These are phyloP conservation scores for Evernia prunastri DNA, from an alignment of 495 filamentous ascomycete species.

Conservation along the genomic window DNA sequence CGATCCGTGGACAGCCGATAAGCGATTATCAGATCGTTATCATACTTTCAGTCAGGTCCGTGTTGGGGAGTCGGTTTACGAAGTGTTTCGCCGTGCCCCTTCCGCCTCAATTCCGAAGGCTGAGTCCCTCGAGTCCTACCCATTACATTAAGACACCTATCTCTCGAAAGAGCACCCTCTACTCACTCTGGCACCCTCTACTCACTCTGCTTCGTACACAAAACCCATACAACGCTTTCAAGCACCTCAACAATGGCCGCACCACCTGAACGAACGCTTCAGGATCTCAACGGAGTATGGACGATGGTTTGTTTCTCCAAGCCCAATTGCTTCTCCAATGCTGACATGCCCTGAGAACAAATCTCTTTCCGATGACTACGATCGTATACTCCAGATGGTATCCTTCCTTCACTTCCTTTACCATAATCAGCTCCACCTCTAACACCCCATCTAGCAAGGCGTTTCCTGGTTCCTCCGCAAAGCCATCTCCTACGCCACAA, in stretches of 20 bases:
- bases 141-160: neutral
- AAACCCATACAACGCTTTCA: constrained; percentile 25
- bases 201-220: neutral
- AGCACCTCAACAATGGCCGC: constrained; percentile 63
- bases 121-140: neutral
- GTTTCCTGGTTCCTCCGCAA: constrained; percentile 78
- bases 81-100: neutral
- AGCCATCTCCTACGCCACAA: constrained; percentile 60
- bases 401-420: constrained; percentile 8
- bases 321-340: neutral
- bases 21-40: too few relatives aligned
- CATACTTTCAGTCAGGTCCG: too few relatives aligned
- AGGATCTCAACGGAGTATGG: constrained; percentile 72
- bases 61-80: too few relatives aligned
- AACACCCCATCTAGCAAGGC: constrained; percentile 53
- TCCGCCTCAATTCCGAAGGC: neutral
- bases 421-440: constrained; percentile 9
- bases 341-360: constrained; percentile 56
- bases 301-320: constrained; percentile 53
- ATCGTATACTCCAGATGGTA: constrained; percentile 65
- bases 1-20: too few relatives aligned
- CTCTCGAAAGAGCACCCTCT: too few relatives aligned
- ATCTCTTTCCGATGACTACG: constrained; percentile 62
- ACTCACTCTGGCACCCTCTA: neutral
- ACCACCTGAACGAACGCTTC: constrained; percentile 62